Evolutionary conservation across 2,329 filamentous ascomycete species (phyloP).

Genomic region (Lithohypha guttulata): DNA sequence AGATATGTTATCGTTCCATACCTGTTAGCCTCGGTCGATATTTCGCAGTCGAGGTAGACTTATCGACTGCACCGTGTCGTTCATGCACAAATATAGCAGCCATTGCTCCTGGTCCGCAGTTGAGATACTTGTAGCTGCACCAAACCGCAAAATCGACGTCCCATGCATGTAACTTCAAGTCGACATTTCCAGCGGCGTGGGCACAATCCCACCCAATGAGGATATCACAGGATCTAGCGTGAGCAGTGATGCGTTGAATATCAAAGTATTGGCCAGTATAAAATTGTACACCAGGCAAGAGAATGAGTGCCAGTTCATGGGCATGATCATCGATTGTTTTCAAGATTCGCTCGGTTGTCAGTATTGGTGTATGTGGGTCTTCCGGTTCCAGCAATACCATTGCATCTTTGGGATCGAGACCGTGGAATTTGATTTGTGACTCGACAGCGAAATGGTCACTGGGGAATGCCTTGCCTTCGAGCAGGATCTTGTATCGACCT

Average conservation of each 20-base stretch:
- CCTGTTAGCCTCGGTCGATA: slow-evolving; percentile 45
- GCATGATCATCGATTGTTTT: slow-evolving; percentile 64
- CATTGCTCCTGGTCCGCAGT: slow-evolving; percentile 72
- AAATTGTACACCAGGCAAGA: slow-evolving; percentile 82
- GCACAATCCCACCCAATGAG: slow-evolving; percentile 80
- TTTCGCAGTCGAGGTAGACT: slow-evolving; percentile 12
- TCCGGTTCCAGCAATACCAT: slow-evolving; percentile 63
- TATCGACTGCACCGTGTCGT: slow-evolving; percentile 50
- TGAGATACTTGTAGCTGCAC: slow-evolving; percentile 94
- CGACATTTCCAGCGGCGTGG: slow-evolving; percentile 75
- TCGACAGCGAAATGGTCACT: slow-evolving; percentile 80
- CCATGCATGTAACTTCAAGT: slow-evolving; percentile 73
- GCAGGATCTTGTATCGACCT: slow-evolving; percentile 61
- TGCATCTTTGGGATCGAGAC: slow-evolving; percentile 52
- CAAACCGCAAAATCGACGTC: slow-evolving; percentile 82
- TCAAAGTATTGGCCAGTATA: slow-evolving; percentile 86
- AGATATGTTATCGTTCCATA: too few species aligned
- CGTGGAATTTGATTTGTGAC: slow-evolving; percentile 66
- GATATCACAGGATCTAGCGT: slow-evolving; percentile 62
- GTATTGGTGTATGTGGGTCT: slow-evolving; percentile 41
- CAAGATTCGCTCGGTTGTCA: slow-evolving; percentile 62
- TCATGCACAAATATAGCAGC: slow-evolving; percentile 73
- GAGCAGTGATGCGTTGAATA: slow-evolving; percentile 64
- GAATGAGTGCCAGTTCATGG: slow-evolving; percentile 59
- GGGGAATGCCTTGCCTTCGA: slow-evolving; percentile 85